phyloP scores from a whole-genome alignment of 257 asterid species.

The Penstemon eatonii region DNA sequence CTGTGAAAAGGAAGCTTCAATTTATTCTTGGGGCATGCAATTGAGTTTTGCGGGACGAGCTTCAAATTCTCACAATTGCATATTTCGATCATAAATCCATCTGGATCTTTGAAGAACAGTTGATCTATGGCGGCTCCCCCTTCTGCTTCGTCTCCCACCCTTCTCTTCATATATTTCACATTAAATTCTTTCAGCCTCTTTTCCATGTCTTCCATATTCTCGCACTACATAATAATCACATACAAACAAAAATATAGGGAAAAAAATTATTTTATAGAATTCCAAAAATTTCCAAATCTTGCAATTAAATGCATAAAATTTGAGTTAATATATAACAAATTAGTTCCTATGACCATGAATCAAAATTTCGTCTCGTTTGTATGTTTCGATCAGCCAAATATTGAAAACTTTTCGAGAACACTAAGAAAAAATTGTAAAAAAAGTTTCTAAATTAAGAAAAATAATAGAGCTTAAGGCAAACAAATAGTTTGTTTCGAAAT shows the following conservation, averaged over 20 bases:
- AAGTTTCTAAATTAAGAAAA: no score
- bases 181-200: slow-evolving; percentile 38
- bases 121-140: slow-evolving; percentile 50
- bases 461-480: no score
- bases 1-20: slow-evolving; percentile 50
- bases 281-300: no score
- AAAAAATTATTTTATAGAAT: no score
- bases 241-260: background rate
- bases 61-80: slow-evolving; percentile 73
- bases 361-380: no score
- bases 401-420: no score
- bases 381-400: no score
- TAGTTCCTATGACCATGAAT: no score
- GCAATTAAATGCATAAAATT: no score
- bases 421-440: no score
- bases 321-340: no score
- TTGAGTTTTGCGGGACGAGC: slow-evolving; percentile 53
- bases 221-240: slow-evolving; percentile 41
- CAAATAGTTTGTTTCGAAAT: no score
- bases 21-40: slow-evolving; percentile 32
- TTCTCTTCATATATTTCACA: slow-evolving; percentile 56
- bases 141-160: slow-evolving; percentile 45
- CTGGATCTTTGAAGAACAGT: slow-evolving; percentile 71
- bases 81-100: slow-evolving; percentile 80
- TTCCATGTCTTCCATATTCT: slow-evolving; percentile 66